phyloP scores from a whole-genome alignment of 805 yeast species.

The Starmerella vaccinii region DNA sequence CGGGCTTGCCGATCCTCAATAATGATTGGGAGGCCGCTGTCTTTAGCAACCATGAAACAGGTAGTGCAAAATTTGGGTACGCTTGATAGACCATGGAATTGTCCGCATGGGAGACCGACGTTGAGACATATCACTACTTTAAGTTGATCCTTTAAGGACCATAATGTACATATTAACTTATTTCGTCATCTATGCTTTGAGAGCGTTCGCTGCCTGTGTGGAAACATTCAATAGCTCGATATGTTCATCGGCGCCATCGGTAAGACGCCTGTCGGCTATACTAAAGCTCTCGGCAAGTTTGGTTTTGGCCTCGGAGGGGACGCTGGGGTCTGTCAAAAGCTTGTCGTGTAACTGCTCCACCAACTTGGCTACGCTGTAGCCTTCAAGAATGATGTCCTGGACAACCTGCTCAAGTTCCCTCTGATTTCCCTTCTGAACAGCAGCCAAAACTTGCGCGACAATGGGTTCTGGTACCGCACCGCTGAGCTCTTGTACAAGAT shows the following conservation, averaged over 20 bases:
- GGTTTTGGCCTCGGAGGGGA: conserved; percentile 49
- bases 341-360: conserved; percentile 61
- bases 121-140: conserved; percentile 73
- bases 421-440: conserved; percentile 30
- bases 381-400: conserved; percentile 47
- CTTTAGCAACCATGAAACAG: conserved; percentile 47
- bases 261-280: conserved; percentile 60
- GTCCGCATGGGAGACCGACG: conserved; percentile 97
- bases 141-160: conserved; percentile 8
- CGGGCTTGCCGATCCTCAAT: conserved; percentile 89
- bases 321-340: conserved; percentile 46
- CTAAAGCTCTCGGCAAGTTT: conserved; percentile 54
- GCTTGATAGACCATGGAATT: conserved; percentile 84
- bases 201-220: conserved; percentile 37
- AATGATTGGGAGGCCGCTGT: conserved; percentile 79
- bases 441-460: conserved; percentile 36
- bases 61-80: conserved; percentile 59
- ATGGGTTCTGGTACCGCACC: conserved; percentile 55
- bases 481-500: conserved; percentile 56
- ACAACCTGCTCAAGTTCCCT: conserved; percentile 32
- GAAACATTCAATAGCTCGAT: conserved; percentile 63
- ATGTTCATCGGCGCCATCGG: conserved; percentile 84
- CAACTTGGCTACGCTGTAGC: conserved; percentile 72
- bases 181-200: conserved; percentile 4
- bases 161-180: not conserved